These are phyloP conservation scores for Xylaria bambusicola DNA, from an alignment of 495 filamentous ascomycete species.

Conservation along the genomic window DNA sequence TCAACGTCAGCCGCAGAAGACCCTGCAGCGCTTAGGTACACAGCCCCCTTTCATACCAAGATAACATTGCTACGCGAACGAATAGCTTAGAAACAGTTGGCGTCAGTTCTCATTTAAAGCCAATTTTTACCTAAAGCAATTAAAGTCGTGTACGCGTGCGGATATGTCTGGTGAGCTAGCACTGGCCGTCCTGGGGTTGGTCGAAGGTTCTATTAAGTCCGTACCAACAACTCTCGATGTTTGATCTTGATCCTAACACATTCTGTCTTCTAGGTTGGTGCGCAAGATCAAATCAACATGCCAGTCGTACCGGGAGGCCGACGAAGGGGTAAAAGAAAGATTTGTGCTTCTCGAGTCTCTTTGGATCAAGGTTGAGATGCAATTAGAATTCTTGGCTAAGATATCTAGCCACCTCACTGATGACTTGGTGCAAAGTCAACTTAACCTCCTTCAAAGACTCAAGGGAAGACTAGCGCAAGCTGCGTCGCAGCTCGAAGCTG, in stretches of 20 bases:
- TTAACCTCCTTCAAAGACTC: conserved; percentile 3
- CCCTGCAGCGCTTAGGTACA: not conserved
- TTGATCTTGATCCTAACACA: not conserved
- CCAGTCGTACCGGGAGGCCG: not conserved
- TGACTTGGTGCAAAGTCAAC: conserved; percentile 11
- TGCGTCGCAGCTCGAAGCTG: not conserved
- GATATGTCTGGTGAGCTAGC: conserved; percentile 18
- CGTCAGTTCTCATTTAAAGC: too few relatives aligned
- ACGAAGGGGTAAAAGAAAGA: conserved; percentile 1
- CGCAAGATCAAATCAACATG: conserved; percentile 7
- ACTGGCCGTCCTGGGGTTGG: not conserved
- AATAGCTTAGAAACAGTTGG: too few relatives aligned
- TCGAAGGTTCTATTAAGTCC: conserved; percentile 10
- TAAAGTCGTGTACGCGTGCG: not conserved
- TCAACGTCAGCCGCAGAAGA: not conserved
- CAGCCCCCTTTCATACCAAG: not conserved
- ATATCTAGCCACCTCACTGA: conserved; percentile 2
- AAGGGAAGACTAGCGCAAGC: not conserved
- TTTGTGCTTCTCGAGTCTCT: conserved; percentile 2
- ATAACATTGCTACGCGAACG: not conserved
- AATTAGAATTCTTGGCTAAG: not conserved
- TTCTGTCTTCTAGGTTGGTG: not conserved
- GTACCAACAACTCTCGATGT: not conserved
- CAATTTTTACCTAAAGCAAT: not conserved
- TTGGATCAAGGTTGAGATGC: conserved; percentile 7